A percentile compares a stretch with the other conserved stretches of the same genome.
These are phyloP conservation scores for Elsinoe ampelina DNA, from an alignment of 2,329 filamentous ascomycete species.

Conservation along the genomic window DNA sequence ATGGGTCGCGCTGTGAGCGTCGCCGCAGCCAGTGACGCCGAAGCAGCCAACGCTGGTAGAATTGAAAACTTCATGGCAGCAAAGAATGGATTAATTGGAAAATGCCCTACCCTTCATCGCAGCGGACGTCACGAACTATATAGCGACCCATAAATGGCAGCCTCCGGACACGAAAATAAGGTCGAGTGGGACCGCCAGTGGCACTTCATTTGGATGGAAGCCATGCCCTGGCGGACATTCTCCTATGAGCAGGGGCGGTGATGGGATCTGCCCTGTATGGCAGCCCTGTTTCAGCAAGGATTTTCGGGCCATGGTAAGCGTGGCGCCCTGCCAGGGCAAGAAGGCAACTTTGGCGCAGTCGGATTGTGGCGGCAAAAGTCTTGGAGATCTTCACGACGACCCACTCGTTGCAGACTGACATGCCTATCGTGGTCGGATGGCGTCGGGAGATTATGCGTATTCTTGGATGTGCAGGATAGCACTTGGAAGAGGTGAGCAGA, in stretches of 20 bases:
- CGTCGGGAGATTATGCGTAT: no score
- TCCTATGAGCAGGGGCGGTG: background rate
- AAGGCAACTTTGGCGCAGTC: background rate
- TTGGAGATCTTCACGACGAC: background rate
- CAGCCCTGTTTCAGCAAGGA: conserved; percentile 3
- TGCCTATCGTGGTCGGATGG: background rate
- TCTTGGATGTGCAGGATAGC: no score
- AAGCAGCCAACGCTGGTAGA: background rate
- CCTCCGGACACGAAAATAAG: background rate
- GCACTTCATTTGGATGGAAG: background rate
- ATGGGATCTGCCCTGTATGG: background rate
- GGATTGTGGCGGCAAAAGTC: conserved; percentile 2
- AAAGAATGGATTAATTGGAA: background rate
- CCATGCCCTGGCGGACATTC: background rate
- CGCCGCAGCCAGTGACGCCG: background rate
- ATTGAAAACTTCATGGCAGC: background rate
- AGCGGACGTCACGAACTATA: background rate
- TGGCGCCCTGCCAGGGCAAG: background rate
- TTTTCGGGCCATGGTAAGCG: background rate
- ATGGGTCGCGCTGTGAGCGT: background rate
- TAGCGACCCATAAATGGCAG: background rate
- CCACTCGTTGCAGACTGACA: background rate
- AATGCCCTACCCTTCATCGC: background rate
- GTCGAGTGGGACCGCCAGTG: background rate
- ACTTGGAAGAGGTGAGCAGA: background rate